These are phyloP conservation scores for Sclerotinia spermophila DNA, from an alignment of 2,329 filamentous ascomycete species.

Conservation along the genomic window DNA sequence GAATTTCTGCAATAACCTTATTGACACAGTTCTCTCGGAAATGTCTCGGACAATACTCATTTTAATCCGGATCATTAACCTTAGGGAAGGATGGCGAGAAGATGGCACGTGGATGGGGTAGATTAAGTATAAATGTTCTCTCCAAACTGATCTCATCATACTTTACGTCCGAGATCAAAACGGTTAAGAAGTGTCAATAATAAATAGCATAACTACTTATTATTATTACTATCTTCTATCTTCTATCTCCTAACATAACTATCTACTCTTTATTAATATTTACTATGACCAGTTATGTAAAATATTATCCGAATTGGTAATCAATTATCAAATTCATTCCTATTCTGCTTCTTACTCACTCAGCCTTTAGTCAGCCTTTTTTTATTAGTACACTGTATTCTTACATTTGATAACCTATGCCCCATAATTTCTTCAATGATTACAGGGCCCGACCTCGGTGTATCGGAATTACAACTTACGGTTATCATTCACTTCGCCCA, in stretches of 20 bases:
- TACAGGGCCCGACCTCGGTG: conserved; percentile 3
- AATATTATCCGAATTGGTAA: neutral
- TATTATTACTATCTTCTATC: too few species aligned
- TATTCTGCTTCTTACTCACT: neutral
- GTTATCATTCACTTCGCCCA: neutral
- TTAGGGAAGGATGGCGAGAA: neutral
- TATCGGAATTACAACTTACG: neutral
- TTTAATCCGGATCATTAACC: neutral
- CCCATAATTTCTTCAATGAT: conserved; percentile 4
- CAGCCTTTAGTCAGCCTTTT: neutral
- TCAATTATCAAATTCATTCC: neutral
- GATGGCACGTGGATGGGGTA: too few species aligned
- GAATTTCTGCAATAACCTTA: neutral
- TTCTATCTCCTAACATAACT: too few species aligned
- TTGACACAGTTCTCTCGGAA: neutral
- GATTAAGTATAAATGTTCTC: too few species aligned
- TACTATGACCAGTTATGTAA: too few species aligned
- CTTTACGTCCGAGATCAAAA: neutral
- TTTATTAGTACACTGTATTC: neutral
- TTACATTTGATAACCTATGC: neutral
- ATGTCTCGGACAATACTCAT: neutral
- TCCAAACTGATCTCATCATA: neutral
- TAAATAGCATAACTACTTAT: too few species aligned
- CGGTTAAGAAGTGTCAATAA: neutral
- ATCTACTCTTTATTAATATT: too few species aligned